Evolutionary conservation across 495 filamentous ascomycete genomes (phyloP).

Genomic region (Trichoderma gamsii): DNA sequence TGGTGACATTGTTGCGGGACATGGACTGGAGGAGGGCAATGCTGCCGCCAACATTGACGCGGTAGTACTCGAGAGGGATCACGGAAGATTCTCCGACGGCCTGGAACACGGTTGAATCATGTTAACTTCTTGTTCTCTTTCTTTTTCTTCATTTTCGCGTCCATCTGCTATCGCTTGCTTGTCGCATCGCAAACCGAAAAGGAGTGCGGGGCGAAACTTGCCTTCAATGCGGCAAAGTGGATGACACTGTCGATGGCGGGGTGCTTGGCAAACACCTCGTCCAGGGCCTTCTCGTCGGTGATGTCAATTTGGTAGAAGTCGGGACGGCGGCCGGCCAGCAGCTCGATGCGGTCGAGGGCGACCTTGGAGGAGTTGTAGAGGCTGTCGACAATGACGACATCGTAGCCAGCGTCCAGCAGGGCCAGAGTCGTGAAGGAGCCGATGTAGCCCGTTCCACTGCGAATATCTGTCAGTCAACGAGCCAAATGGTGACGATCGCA

Average conservation of each 20-base stretch:
- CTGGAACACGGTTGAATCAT: conserved; percentile 35
- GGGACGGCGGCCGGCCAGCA: conserved; percentile 84
- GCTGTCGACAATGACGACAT: conserved; percentile 92
- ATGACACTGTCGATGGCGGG: conserved; percentile 95
- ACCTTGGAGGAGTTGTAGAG: conserved; percentile 92
- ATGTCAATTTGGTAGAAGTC: conserved; percentile 82
- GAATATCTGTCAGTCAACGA: neutral
- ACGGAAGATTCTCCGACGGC: conserved; percentile 94
- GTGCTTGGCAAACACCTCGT: conserved; percentile 83
- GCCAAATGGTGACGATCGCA: no score
- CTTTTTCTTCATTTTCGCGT: neutral
- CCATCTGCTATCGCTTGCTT: no score
- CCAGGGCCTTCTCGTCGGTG: conserved; percentile 73
- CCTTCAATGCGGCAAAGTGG: conserved; percentile 97
- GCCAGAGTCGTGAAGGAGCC: conserved; percentile 93
- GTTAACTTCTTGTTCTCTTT: neutral
- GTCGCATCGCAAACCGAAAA: neutral
- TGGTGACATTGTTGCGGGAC: conserved; percentile 81
- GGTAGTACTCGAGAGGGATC: conserved; percentile 95
- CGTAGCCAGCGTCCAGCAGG: conserved; percentile 87
- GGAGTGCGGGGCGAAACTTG: conserved; percentile 32
- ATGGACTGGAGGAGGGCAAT: conserved; percentile 83
- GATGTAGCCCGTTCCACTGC: conserved; percentile 95
- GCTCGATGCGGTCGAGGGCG: conserved; percentile 84
- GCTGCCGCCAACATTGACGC: conserved; percentile 90